phyloP scores from a whole-genome alignment of 2,329 filamentous ascomycete genomes.

The Zymoseptoria ardabiliae region DNA sequence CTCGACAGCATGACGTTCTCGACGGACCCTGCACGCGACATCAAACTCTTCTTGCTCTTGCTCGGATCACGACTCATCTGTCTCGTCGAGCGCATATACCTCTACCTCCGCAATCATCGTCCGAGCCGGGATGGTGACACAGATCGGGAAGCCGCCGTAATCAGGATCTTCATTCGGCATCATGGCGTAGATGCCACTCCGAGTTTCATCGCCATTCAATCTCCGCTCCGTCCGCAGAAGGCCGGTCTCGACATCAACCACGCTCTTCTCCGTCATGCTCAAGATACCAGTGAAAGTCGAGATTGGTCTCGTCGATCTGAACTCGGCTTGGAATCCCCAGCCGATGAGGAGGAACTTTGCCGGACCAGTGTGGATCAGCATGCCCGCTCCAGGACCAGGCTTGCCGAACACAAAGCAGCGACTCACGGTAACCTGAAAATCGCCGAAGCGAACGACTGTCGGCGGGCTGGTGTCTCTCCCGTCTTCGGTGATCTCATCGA shows the following conservation, averaged over 20 bases:
- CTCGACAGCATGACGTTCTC: too few species aligned
- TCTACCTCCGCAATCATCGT: constrained; percentile 43
- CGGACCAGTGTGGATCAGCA: constrained; percentile 36
- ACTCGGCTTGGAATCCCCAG: constrained; percentile 38
- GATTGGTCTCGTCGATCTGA: constrained; percentile 26
- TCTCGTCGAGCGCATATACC: constrained; percentile 24
- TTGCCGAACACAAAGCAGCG: constrained; percentile 43
- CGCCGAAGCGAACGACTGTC: constrained; percentile 30
- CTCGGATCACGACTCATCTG: too few species aligned
- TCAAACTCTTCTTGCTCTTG: too few species aligned
- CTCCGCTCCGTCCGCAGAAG: constrained; percentile 32
- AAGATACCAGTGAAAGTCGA: constrained; percentile 40
- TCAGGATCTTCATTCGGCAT: constrained; percentile 53
- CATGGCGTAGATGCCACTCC: constrained; percentile 42
- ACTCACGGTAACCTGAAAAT: constrained; percentile 34
- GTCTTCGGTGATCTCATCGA: constrained; percentile 31
- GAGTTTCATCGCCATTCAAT: constrained; percentile 42
- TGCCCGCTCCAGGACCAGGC: constrained; percentile 35
- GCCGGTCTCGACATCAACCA: constrained; percentile 32
- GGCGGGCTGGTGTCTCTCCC: constrained; percentile 25
- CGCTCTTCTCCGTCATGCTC: constrained; percentile 35
- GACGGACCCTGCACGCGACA: too few species aligned
- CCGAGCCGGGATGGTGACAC: constrained; percentile 46
- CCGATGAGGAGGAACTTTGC: constrained; percentile 40
- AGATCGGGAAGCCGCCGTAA: constrained; percentile 50